Conservation (phyloP, 1,284 basidiomycete genomes). For the Tetrapyrgos nigripes region DNA sequence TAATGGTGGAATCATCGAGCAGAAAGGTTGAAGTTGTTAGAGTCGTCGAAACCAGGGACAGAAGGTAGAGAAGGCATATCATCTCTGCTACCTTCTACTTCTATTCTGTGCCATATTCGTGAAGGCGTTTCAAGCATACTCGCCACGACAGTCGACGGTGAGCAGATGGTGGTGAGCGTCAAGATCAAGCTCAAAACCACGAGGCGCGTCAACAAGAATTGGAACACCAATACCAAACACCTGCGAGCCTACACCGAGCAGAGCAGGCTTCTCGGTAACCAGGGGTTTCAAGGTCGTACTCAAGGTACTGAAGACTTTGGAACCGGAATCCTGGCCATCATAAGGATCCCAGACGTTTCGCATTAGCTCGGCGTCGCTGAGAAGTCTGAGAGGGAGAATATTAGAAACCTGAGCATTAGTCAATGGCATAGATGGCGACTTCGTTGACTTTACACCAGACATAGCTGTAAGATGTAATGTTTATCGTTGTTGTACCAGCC, state of each 20-base stretch:
- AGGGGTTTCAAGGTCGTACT: slow-evolving; percentile 84
- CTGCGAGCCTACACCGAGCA: slow-evolving; percentile 81
- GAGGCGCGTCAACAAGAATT: too few relatives aligned
- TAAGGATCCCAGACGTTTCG: slow-evolving; percentile 84
- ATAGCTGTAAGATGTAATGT: too few relatives aligned
- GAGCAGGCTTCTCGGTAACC: slow-evolving; percentile 84
- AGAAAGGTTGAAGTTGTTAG: slow-evolving; percentile 41
- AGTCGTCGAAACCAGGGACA: slow-evolving; percentile 71
- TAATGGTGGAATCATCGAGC: slow-evolving; percentile 35
- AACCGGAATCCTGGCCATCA: slow-evolving; percentile 67
- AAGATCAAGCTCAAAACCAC: too few relatives aligned
- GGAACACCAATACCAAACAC: slow-evolving; percentile 85
- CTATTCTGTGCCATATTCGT: slow-evolving; percentile 78
- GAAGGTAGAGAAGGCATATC: slow-evolving; percentile 78
- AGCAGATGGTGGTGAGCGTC: too few relatives aligned
- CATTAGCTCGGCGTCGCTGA: slow-evolving; percentile 84
- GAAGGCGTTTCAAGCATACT: slow-evolving; percentile 77
- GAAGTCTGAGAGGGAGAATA: slow-evolving; percentile 57
- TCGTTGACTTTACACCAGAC: too few relatives aligned
- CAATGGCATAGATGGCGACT: too few relatives aligned
- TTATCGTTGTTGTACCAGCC: slow-evolving; percentile 7
- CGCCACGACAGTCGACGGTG: too few relatives aligned
- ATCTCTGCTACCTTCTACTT: slow-evolving; percentile 69
- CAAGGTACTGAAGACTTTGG: slow-evolving; percentile 82
- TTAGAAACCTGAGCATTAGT: too few relatives aligned